phyloP scores from a whole-genome alignment of 2,329 filamentous ascomycete species.

The Penicillium sp. region DNA sequence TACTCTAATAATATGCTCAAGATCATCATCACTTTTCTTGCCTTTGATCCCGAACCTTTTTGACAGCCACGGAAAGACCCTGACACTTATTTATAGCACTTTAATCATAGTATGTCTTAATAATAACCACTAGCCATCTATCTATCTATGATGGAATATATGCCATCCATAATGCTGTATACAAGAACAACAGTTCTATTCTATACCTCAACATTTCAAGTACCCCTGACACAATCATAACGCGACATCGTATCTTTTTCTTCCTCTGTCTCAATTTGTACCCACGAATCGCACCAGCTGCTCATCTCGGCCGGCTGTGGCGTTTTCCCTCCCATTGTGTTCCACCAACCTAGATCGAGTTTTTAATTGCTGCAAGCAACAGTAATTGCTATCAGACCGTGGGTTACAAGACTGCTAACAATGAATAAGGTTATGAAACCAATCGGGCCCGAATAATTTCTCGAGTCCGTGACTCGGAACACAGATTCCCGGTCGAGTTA shows the following conservation, averaged over 20 bases:
- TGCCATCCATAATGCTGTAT: not conserved
- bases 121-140: not conserved
- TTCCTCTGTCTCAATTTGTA: too few species aligned
- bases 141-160: not conserved
- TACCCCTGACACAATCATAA: not conserved
- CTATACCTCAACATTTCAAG: not conserved
- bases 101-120: not conserved
- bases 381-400: not conserved
- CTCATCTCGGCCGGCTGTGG: constrained; percentile 4
- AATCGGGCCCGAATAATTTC: not conserved
- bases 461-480: not conserved
- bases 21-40: not conserved
- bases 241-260: not conserved
- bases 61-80: constrained; percentile 9
- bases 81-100: constrained; percentile 16
- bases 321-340: not conserved
- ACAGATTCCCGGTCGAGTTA: not conserved
- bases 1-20: not conserved
- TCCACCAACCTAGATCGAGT: not conserved
- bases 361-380: not conserved
- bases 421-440: too few species aligned
- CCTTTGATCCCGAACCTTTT: not conserved
- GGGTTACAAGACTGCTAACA: not conserved
- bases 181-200: not conserved
- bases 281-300: not conserved